Conservation (phyloP, 371 early-diverging fungal genomes). For the Parasitella parasitica region DNA sequence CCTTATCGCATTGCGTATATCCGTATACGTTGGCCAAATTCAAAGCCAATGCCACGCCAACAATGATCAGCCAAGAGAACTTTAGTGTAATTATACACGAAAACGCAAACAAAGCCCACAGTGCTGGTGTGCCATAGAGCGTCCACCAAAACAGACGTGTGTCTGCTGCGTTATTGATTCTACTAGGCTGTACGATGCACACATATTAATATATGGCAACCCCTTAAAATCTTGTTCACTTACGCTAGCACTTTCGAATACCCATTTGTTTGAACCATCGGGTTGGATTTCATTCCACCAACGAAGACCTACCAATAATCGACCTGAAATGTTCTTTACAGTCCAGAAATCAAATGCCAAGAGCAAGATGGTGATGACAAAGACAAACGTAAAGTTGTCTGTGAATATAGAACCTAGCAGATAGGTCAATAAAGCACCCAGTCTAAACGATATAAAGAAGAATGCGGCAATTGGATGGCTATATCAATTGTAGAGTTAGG, state of each 20-base stretch:
- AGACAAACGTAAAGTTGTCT: constrained; percentile 85
- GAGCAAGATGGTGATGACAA: constrained; percentile 86
- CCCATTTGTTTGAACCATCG: constrained; percentile 92
- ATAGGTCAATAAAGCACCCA: constrained; percentile 79
- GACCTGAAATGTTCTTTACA: constrained; percentile 96
- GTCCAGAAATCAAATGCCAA: constrained; percentile 98
- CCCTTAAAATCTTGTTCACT: constrained; percentile 19
- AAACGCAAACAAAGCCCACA: constrained; percentile 86
- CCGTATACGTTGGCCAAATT: constrained; percentile 91
- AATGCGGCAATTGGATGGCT: constrained; percentile 92
- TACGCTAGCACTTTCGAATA: constrained; percentile 92
- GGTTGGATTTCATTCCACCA: constrained; percentile 98
- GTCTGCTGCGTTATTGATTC: constrained; percentile 80
- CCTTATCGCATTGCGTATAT: constrained; percentile 95
- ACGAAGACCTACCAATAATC: constrained; percentile 92
- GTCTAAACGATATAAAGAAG: constrained; percentile 88
- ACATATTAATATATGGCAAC: neutral
- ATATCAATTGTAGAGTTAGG: neutral
- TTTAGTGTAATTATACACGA: constrained; percentile 73
- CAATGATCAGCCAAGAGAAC: constrained; percentile 81
- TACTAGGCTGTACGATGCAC: constrained; percentile 57
- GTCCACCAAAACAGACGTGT: constrained; percentile 90
- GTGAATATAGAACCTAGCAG: constrained; percentile 76
- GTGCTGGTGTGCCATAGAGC: constrained; percentile 81
- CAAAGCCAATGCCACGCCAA: constrained; percentile 80